Conservation (phyloP, 345 rosid species). For the Hypericum perforatum region DNA sequence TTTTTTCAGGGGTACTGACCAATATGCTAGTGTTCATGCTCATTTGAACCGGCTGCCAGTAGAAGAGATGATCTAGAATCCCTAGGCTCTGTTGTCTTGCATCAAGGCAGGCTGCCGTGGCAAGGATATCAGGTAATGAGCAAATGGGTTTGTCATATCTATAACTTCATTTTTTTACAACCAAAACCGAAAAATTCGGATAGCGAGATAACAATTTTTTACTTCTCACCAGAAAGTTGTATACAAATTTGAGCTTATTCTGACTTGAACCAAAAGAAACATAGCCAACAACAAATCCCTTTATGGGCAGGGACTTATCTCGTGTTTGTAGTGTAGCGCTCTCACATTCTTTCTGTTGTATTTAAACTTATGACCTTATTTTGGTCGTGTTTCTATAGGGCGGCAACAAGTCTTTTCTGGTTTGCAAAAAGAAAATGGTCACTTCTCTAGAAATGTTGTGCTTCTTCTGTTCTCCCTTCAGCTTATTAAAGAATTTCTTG, state of each 20-base stretch:
- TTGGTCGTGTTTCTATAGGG: constrained; percentile 13
- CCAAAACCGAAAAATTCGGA: no score
- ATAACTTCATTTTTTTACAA: no score
- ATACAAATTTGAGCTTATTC: background rate
- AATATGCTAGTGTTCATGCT: constrained; percentile 28
- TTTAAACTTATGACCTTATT: background rate
- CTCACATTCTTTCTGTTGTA: background rate
- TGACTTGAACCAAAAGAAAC: background rate
- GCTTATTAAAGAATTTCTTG: constrained; percentile 24
- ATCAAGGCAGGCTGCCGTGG: constrained; percentile 26
- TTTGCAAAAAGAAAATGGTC: constrained; percentile 28
- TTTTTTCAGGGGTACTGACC: constrained; percentile 20
- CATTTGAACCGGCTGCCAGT: constrained; percentile 26
- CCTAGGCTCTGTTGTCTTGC: constrained; percentile 20
- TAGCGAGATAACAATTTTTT: no score
- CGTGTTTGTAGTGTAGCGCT: background rate
- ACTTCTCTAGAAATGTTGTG: constrained; percentile 26
- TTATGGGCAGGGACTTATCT: background rate
- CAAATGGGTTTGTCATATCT: no score
- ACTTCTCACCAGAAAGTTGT: no score
- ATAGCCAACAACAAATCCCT: background rate
- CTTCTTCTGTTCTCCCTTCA: constrained; percentile 23
- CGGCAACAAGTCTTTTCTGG: constrained; percentile 25
- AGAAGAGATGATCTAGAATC: constrained; percentile 29
- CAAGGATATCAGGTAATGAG: constrained; percentile 23